Evolutionary conservation across 495 filamentous ascomycete species (phyloP).

Genomic region (Penicillium paradoxum): DNA sequence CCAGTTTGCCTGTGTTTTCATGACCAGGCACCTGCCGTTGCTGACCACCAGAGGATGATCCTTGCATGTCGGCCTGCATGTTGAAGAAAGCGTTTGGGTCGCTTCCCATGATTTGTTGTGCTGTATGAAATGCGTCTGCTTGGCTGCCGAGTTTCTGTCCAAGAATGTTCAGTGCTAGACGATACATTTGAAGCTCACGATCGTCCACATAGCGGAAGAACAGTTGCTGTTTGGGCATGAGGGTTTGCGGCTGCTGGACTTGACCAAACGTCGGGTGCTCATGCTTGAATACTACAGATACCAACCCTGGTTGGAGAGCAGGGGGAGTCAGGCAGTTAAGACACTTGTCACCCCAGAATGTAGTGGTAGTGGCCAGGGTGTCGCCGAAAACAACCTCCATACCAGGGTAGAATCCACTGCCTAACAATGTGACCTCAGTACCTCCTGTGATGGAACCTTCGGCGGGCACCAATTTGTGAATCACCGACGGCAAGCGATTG

Average conservation of each 20-base stretch:
- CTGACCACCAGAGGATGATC: slow-evolving; percentile 34
- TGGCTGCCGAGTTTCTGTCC: slow-evolving; percentile 46
- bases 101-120: slow-evolving; percentile 48
- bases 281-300: slow-evolving; percentile 69
- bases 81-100: slow-evolving; percentile 41
- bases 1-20: slow-evolving; percentile 38
- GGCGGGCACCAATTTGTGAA: slow-evolving; percentile 72
- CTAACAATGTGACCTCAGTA: slow-evolving; percentile 78
- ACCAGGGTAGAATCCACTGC: slow-evolving; percentile 71
- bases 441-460: slow-evolving; percentile 80
- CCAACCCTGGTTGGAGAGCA: slow-evolving; percentile 59
- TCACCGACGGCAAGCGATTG: slow-evolving; percentile 51
- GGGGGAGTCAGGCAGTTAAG: slow-evolving; percentile 84
- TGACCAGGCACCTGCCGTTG: slow-evolving; percentile 44
- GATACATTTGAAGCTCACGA: slow-evolving; percentile 62
- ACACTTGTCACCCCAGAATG: slow-evolving; percentile 74
- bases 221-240: slow-evolving; percentile 50
- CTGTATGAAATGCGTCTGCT: slow-evolving; percentile 47
- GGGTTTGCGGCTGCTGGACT: slow-evolving; percentile 37
- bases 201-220: slow-evolving; percentile 79
- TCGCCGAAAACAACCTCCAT: slow-evolving; percentile 86
- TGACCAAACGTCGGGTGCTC: slow-evolving; percentile 49
- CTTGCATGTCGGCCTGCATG: slow-evolving; percentile 43
- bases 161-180: slow-evolving; percentile 43
- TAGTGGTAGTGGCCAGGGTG: slow-evolving; percentile 68